phyloP scores from a whole-genome alignment of 1,139 yeast genomes.

The Kodamaea ohmeri region DNA sequence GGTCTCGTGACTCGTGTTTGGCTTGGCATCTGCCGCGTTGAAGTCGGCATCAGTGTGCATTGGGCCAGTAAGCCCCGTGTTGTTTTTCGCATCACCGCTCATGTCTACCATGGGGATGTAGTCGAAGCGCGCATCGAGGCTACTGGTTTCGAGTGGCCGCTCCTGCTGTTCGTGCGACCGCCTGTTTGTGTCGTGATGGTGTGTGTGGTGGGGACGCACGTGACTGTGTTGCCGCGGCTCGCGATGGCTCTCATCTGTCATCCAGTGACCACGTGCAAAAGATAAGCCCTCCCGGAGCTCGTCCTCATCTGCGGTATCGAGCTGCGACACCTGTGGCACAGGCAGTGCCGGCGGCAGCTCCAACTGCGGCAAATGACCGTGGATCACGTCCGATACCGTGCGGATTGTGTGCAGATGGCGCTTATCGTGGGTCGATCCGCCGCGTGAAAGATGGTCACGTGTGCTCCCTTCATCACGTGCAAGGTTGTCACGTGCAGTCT shows the following conservation, averaged over 20 bases:
- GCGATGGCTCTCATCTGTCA: constrained; percentile 5
- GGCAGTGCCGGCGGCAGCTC: constrained; percentile 4
- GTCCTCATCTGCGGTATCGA: constrained; percentile 32
- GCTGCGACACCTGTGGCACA: constrained; percentile 14
- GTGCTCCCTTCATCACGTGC: neutral
- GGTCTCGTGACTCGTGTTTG: too few relatives aligned
- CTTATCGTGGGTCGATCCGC: too few relatives aligned
- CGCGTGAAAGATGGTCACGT: too few relatives aligned
- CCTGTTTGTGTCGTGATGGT: neutral
- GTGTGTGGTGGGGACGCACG: neutral
- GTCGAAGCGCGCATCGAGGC: too few relatives aligned
- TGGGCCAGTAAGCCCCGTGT: too few relatives aligned
- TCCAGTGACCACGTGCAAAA: constrained; percentile 22
- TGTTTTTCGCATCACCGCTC: neutral
- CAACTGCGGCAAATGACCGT: constrained; percentile 2
- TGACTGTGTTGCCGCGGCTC: neutral
- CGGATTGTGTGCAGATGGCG: constrained; percentile 1
- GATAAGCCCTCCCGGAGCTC: constrained; percentile 38
- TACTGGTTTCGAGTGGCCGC: too few relatives aligned
- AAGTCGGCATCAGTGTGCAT: too few relatives aligned
- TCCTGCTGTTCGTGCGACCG: neutral
- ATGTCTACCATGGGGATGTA: constrained; percentile 8
- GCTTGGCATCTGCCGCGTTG: too few relatives aligned
- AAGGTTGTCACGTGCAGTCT: too few relatives aligned
- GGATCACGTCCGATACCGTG: constrained; percentile 4